These are phyloP conservation scores for Penicillium sp. DNA, from an alignment of 2,329 filamentous ascomycete genomes.

Conservation along the genomic window DNA sequence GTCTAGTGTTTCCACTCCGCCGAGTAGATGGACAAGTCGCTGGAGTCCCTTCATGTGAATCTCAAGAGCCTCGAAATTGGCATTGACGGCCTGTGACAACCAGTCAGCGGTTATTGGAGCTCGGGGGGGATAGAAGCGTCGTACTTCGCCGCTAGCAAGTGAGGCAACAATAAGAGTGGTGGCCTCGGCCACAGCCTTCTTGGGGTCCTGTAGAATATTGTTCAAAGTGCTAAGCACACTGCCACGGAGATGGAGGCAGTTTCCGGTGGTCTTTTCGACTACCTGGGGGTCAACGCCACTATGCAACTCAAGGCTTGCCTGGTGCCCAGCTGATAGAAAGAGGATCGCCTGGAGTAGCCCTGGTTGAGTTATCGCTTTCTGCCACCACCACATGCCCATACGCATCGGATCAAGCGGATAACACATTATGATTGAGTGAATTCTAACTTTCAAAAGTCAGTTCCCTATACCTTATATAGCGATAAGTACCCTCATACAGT, in stretches of 20 bases:
- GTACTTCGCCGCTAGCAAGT: constrained; percentile 2
- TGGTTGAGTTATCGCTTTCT: not conserved
- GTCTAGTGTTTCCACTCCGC: not conserved
- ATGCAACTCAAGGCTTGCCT: constrained; percentile 2
- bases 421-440: not conserved
- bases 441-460: not conserved
- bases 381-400: constrained; percentile 2
- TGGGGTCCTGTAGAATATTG: constrained; percentile 2
- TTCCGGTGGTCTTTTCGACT: not conserved
- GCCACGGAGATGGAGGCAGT: not conserved
- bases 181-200: not conserved
- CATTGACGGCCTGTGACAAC: constrained; percentile 4
- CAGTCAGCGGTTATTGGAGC: not conserved
- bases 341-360: constrained; percentile 5
- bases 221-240: not conserved
- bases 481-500: not conserved
- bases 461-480: not conserved
- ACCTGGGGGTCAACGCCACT: not conserved
- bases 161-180: not conserved
- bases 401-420: constrained; percentile 3
- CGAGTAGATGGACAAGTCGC: not conserved
- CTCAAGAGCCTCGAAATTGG: constrained; percentile 3
- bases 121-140: too few species aligned
- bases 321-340: constrained; percentile 8
- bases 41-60: constrained; percentile 7